These are phyloP conservation scores for Striga asiatica DNA, from an alignment of 257 asterid genomes.

Conservation along the genomic window DNA sequence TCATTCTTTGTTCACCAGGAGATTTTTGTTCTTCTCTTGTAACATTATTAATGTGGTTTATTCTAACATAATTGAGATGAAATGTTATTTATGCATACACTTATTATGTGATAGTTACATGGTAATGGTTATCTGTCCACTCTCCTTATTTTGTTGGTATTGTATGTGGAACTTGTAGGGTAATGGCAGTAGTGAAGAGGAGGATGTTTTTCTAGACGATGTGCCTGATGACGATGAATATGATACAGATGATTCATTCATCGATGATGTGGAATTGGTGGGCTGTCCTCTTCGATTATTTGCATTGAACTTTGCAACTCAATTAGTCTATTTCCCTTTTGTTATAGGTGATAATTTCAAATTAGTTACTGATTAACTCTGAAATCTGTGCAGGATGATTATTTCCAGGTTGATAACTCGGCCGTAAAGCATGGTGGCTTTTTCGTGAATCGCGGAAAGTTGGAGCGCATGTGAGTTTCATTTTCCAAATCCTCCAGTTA, in stretches of 20 bases:
- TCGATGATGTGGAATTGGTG: slow-evolving; percentile 93
- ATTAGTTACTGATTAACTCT: slow-evolving; percentile 1
- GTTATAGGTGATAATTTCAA: background rate
- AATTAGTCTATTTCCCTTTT: background rate
- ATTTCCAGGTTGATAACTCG: slow-evolving; percentile 92
- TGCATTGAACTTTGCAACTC: background rate
- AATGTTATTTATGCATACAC: background rate
- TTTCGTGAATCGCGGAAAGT: slow-evolving; percentile 91
- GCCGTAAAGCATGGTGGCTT: slow-evolving; percentile 89
- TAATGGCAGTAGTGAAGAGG: slow-evolving; percentile 87
- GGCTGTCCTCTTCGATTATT: slow-evolving; percentile 21
- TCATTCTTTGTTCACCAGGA: background rate
- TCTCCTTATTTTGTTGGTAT: background rate
- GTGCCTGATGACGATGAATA: slow-evolving; percentile 95
- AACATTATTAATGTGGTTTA: background rate
- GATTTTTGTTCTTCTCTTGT: background rate
- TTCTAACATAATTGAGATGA: background rate
- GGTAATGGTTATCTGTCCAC: slow-evolving; percentile 4
- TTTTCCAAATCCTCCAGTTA: too few species aligned
- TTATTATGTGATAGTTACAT: background rate
- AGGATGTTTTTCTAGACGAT: slow-evolving; percentile 67
- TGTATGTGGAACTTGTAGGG: slow-evolving; percentile 36
- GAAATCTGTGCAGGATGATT: slow-evolving; percentile 70
- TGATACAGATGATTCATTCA: slow-evolving; percentile 94
- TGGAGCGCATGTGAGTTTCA: slow-evolving; percentile 87